A percentile compares a stretch with the other conserved stretches of the same genome.
Evolutionary conservation across 1,284 basidiomycete species (phyloP).

Genomic region (Tilletia setariae): DNA sequence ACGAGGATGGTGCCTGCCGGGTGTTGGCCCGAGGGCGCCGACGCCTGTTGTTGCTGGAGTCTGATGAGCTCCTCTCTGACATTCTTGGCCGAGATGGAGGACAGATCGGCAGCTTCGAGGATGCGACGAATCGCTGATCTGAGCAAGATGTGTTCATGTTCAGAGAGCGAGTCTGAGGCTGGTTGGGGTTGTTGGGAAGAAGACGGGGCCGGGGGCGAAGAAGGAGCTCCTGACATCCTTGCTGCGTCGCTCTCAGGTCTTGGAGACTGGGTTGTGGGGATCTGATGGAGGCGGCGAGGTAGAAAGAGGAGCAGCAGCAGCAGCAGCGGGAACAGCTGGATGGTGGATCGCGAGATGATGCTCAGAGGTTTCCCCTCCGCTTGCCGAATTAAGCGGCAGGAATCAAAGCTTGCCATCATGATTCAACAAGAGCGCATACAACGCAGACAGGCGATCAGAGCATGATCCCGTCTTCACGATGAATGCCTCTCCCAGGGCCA

Average conservation of each 20-base stretch:
- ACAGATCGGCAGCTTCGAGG: conserved; percentile 45
- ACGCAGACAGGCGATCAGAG: no score
- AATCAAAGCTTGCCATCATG: no score
- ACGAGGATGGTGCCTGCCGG: background rate
- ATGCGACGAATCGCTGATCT: conserved; percentile 44
- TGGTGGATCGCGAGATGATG: no score
- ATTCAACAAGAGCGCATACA: no score
- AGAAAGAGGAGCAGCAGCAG: background rate
- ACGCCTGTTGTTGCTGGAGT: conserved; percentile 34
- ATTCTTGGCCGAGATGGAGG: conserved; percentile 44
- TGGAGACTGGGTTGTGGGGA: background rate
- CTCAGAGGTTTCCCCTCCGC: no score
- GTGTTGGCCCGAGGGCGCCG: conserved; percentile 25
- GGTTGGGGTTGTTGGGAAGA: background rate
- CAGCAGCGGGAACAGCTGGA: no score
- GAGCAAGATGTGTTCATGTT: conserved; percentile 21
- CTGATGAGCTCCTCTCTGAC: conserved; percentile 39
- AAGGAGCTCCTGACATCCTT: conserved; percentile 2
- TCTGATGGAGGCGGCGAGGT: background rate
- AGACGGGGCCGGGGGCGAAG: background rate
- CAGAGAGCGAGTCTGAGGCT: background rate
- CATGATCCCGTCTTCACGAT: no score
- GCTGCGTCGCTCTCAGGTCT: background rate
- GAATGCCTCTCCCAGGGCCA: no score
- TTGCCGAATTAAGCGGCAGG: no score